phyloP scores from a whole-genome alignment of 2,329 filamentous ascomycete species.

The Tolypocladium sp. region DNA sequence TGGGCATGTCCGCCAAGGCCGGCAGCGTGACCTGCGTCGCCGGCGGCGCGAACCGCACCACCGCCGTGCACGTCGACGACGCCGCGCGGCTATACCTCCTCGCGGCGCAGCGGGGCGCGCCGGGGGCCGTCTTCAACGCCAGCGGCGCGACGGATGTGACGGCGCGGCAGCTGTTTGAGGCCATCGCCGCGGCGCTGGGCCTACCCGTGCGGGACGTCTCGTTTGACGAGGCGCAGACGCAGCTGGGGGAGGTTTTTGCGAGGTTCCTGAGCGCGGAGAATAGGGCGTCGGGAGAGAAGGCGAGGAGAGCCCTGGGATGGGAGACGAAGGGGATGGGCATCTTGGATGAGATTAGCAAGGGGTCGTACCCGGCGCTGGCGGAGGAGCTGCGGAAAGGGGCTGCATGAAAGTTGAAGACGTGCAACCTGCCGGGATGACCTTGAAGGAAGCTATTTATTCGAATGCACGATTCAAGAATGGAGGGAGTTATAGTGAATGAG shows the following conservation, averaged over 20 bases:
- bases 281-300: constrained; percentile 25
- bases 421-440: no score
- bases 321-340: constrained; percentile 19
- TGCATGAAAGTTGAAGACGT: background rate
- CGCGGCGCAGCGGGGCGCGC: constrained; percentile 20
- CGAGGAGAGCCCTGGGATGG: constrained; percentile 28
- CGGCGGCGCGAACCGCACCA: constrained; percentile 16
- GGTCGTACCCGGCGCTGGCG: constrained; percentile 15
- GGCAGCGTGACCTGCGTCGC: constrained; percentile 20
- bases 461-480: no score
- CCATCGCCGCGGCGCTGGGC: constrained; percentile 12
- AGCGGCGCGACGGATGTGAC: constrained; percentile 20
- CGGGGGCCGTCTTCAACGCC: constrained; percentile 25
- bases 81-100: constrained; percentile 30
- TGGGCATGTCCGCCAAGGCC: constrained; percentile 16
- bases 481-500: no score
- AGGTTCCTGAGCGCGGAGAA: constrained; percentile 23
- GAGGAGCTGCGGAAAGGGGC: constrained; percentile 3
- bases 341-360: constrained; percentile 20
- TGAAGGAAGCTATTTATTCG: no score
- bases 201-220: constrained; percentile 12
- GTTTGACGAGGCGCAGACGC: constrained; percentile 18
- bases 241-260: constrained; percentile 16
- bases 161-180: constrained; percentile 15
- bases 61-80: constrained; percentile 31